A percentile compares a stretch with the other conserved stretches of the same genome.
Evolutionary conservation across 805 yeast species (phyloP).

Genomic region (Teunomyces cretensis): DNA sequence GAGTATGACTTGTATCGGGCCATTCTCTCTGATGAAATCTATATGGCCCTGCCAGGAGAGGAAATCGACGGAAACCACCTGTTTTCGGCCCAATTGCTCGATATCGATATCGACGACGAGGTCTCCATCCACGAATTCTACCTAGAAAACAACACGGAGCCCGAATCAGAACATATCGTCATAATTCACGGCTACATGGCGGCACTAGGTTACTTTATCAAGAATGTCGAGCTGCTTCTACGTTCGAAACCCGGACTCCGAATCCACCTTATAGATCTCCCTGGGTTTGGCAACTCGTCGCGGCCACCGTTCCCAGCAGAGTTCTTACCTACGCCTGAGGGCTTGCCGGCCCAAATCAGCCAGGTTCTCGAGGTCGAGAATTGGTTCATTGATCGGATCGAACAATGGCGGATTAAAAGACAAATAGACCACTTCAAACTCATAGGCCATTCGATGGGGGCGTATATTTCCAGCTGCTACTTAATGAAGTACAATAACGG

Average conservation of each 20-base stretch:
- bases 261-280: conserved; percentile 41
- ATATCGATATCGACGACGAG: conserved; percentile 27
- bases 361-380: conserved; percentile 35
- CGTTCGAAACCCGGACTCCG: conserved; percentile 30
- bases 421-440: conserved; percentile 26
- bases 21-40: conserved; percentile 30
- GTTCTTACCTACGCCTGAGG: conserved; percentile 21
- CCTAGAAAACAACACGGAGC: conserved; percentile 20
- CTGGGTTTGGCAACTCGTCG: conserved; percentile 45
- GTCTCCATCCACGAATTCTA: conserved; percentile 38
- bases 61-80: conserved; percentile 1
- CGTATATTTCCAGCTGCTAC: conserved; percentile 39
- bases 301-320: conserved; percentile 36
- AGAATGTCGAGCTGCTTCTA: conserved; percentile 35
- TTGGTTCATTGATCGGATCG: conserved; percentile 43
- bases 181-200: conserved; percentile 47
- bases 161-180: conserved; percentile 23
- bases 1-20: conserved; percentile 37
- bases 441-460: conserved; percentile 45
- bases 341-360: conserved; percentile 22
- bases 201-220: conserved; percentile 41
- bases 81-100: conserved; percentile 24
- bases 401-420: conserved; percentile 32
- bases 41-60: conserved; percentile 7
- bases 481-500: conserved; percentile 36